Evolutionary conservation across 257 asterid species (phyloP), one percentile per base, ranked within the genome.

Genomic region (Primulina eburnea): DNA sequence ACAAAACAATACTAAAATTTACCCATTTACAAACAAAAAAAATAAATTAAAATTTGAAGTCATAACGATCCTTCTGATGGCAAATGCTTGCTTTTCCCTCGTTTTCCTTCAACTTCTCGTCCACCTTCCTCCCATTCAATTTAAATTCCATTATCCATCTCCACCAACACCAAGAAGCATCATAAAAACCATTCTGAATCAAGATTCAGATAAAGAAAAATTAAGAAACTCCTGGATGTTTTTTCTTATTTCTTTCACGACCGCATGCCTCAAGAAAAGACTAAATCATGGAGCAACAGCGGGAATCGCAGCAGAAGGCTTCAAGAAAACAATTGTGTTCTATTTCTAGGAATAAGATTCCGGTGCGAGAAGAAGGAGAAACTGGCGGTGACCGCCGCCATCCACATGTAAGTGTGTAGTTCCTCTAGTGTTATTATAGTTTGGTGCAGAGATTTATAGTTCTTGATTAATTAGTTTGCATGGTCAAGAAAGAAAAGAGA

Each of bases 301-400:
- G 73, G 57, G 74, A 74, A n/a, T 65, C 75, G 5, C 82, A 78
- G 62, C 83, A 78, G 37, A 80, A 81, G 73, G 70, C 68, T 75
- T 72, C 88, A 57, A 82, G 82, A 72, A 84, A 85, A 52, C 96
- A 86, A 88, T 82, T 88, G 75, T 76, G 89, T 35, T 85, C 85
- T 75, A 75, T 89, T 69, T 80, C 92, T 33, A 71, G 74, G 82
- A 28, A 28, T 2, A 86, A 84, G 79, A 95, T 92, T 64, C 92
- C 90, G 29, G 87, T 82, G 71, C 89, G 89, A 7, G 82, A 69
- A 8, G 78, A 74, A 7, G 79, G 69, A 2, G 80, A 72, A 5
- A 73, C 62, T 17, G 68, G 71, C 24, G 69, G 73, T 53, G 81
- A 75, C 37, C 95, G 83, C 78, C 85, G 88, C 81, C 95, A 87